These are phyloP conservation scores for Xanthoparmelia taractica DNA, from an alignment of 495 filamentous ascomycete species.

Conservation along the genomic window DNA sequence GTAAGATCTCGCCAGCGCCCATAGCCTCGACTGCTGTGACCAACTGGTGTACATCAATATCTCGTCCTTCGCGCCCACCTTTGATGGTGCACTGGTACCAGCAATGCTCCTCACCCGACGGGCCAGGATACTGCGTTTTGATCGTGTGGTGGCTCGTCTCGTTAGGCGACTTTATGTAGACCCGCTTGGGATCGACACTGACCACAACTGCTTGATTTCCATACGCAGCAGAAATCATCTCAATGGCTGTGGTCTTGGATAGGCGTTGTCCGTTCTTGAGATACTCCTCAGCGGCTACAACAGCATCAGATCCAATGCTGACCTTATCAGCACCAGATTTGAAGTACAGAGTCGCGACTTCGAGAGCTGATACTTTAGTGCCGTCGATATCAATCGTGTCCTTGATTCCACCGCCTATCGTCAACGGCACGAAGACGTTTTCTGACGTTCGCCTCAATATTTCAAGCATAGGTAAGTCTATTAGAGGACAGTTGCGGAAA, in stretches of 20 bases:
- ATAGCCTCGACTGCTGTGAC: slow-evolving; percentile 87
- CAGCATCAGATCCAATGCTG: slow-evolving; percentile 92
- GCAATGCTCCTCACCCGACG: slow-evolving; percentile 71
- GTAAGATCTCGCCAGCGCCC: slow-evolving; percentile 87
- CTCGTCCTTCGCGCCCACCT: slow-evolving; percentile 83
- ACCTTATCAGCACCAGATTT: slow-evolving; percentile 98
- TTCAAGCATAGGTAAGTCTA: slow-evolving; percentile 92
- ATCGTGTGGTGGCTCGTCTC: slow-evolving; percentile 75
- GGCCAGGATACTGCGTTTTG: slow-evolving; percentile 59
- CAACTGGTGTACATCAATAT: slow-evolving; percentile 83
- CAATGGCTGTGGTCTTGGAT: slow-evolving; percentile 79
- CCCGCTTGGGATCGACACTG: slow-evolving; percentile 84
- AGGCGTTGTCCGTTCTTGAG: slow-evolving; percentile 58
- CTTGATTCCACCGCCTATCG: slow-evolving; percentile 88
- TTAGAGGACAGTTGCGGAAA: slow-evolving; percentile 88
- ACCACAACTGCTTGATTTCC: slow-evolving; percentile 96
- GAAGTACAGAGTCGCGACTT: slow-evolving; percentile 96
- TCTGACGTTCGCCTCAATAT: slow-evolving; percentile 76
- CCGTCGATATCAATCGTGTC: slow-evolving; percentile 86
- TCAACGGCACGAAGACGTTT: slow-evolving; percentile 95
- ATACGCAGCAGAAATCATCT: slow-evolving; percentile 87
- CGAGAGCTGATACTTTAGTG: slow-evolving; percentile 74
- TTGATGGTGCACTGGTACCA: slow-evolving; percentile 99
- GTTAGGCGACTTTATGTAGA: slow-evolving; percentile 67
- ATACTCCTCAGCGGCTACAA: slow-evolving; percentile 85